A percentile compares a stretch with the other conserved stretches of the same genome.
Evolutionary conservation across 306 rosid genomes (phyloP).

Genomic region (Prunus kanzakura): DNA sequence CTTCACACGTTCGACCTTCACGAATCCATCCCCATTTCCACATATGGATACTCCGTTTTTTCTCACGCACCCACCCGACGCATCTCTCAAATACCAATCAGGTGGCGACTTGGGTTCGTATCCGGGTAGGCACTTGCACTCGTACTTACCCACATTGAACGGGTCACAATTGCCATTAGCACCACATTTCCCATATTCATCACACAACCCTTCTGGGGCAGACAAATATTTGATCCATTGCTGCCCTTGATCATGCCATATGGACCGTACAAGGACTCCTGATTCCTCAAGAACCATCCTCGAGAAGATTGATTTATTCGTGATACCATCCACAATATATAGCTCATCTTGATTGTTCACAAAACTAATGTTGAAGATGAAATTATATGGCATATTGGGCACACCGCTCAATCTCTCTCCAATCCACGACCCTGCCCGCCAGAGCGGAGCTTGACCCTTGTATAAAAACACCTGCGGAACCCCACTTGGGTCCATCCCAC

Average conservation of each 20-base stretch:
- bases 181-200: slow-evolving; percentile 45
- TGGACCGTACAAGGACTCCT: background rate
- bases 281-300: slow-evolving; percentile 20
- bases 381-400: background rate
- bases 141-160: slow-evolving; percentile 1
- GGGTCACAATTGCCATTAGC: slow-evolving; percentile 49
- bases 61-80: slow-evolving; percentile 52
- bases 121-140: slow-evolving; percentile 60
- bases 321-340: background rate
- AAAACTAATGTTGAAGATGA: slow-evolving; percentile 12
- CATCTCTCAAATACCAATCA: slow-evolving; percentile 17
- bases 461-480: too few species aligned
- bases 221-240: slow-evolving; percentile 44
- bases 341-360: slow-evolving; percentile 21
- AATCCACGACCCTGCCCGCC: too few species aligned
- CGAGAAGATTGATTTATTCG: background rate
- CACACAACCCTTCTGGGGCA: slow-evolving; percentile 32
- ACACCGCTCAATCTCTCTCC: too few species aligned
- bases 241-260: slow-evolving; percentile 27
- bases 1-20: slow-evolving; percentile 17
- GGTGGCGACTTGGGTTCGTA: slow-evolving; percentile 36
- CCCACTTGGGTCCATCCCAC: slow-evolving; percentile 10
- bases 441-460: too few species aligned
- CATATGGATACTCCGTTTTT: slow-evolving; percentile 27
- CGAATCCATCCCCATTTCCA: slow-evolving; percentile 56